Evolutionary conservation across 1,284 basidiomycete species (phyloP), one percentile per base, ranked within the genome.

Genomic region (Neotropicomus parvogracilis): DNA sequence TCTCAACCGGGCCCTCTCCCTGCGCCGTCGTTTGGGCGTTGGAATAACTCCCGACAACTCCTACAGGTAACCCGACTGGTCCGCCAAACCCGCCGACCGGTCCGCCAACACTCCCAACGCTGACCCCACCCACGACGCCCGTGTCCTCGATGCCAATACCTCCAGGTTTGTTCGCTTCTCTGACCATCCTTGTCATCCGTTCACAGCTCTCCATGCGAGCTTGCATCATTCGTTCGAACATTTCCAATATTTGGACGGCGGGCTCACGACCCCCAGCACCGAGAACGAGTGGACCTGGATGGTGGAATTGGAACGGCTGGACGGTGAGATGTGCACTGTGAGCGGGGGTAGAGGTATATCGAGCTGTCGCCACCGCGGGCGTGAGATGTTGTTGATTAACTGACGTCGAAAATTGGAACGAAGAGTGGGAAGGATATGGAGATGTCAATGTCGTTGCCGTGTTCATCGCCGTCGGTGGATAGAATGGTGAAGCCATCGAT

Each of bases 121-220:
- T 48, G 12, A 50, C 46, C 1, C 58, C 53, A 19, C 50, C 54
- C 1, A 29, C 42, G n/a, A 28, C 42, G 24, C 52, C 35, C 9
- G 51, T n/a, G 8, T 48, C 41, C 19, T 55, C 49, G 20, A 35
- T 41, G 12, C 48, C 49, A 31, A 43, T 29, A 8, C 57, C 53
- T 4, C 53, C 59, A 17, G 63, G 57, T 11, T 38, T 62, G 48
- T 62, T 75, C 34, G 76, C 76, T 43, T 77, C 74, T 56, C 74
- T 72, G 32, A 86, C 75, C 54, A 88, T 71, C 38, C 73, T 73
- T 53, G 78, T 77, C 41, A 85, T 70, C 31, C 83, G 72, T 54
- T 81, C 73, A 63, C 85, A 88, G 60, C 81, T 85, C 63, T 87
- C 83, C 76, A 88, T 80, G 44, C 85, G 75, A 6, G 79, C 72